A percentile compares a stretch with the other conserved stretches of the same genome.
Conservation (phyloP, 306 rosid genomes). For the Corylus avellana region DNA sequence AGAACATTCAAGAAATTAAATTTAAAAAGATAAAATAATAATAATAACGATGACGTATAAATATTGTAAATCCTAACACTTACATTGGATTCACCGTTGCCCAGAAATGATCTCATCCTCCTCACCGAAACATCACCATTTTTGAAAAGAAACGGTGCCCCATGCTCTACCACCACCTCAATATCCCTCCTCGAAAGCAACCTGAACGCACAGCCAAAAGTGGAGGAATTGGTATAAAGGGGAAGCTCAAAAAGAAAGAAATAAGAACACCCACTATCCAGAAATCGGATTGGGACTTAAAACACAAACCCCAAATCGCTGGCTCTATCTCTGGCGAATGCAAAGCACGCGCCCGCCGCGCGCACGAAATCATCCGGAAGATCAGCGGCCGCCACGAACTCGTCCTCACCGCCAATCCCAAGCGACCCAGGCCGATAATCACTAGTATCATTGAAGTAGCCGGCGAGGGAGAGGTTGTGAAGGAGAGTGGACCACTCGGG, state of each 20-base stretch:
- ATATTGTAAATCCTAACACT: conserved; percentile 23
- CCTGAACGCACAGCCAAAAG: conserved; percentile 35
- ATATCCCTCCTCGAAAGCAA: conserved; percentile 73
- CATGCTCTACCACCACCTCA: conserved; percentile 54
- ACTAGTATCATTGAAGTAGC: conserved; percentile 27
- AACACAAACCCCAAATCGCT: conserved; percentile 58
- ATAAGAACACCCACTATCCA: background rate
- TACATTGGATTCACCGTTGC: conserved; percentile 43
- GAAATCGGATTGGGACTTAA: background rate
- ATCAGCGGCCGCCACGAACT: conserved; percentile 21
- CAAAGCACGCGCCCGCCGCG: conserved; percentile 59
- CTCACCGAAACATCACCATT: conserved; percentile 42
- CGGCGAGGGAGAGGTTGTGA: conserved; percentile 50
- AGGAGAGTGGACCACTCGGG: conserved; percentile 66
- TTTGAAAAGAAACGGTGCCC: conserved; percentile 63
- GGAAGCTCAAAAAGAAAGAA: background rate
- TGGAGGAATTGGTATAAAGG: background rate
- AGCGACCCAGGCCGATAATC: background rate
- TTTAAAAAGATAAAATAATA: background rate
- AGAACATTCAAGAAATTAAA: background rate
- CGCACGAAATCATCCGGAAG: conserved; percentile 35
- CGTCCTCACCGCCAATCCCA: conserved; percentile 18
- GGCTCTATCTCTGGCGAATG: conserved; percentile 61
- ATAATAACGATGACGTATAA: background rate
- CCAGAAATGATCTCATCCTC: conserved; percentile 57